phyloP scores from a whole-genome alignment of 495 filamentous ascomycete genomes.

The Xylaria palmicola region DNA sequence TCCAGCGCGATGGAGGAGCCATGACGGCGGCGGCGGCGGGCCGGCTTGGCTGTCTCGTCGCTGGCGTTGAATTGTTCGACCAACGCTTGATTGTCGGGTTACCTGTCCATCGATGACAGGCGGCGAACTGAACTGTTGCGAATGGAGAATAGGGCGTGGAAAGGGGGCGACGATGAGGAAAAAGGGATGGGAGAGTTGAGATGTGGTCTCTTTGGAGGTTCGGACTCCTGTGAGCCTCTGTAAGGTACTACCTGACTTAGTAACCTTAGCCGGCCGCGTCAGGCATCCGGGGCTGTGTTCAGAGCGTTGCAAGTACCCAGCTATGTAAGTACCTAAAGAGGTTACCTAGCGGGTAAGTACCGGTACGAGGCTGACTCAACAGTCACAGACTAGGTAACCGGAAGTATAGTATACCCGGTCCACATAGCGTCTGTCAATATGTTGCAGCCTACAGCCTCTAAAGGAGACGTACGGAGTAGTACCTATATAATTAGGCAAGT shows the following conservation, averaged over 20 bases:
- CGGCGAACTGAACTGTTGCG: not conserved
- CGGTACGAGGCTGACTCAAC: too few species aligned
- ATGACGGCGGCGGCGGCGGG: conserved; percentile 13
- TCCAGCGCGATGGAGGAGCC: conserved; percentile 35
- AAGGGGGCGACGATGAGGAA: not conserved
- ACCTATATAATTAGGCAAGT: too few species aligned
- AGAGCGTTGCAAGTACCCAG: too few species aligned
- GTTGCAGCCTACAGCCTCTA: not conserved
- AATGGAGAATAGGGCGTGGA: not conserved
- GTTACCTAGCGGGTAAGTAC: too few species aligned
- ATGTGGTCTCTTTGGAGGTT: conserved; percentile 15
- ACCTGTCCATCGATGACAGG: conserved; percentile 6
- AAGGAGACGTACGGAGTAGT: too few species aligned
- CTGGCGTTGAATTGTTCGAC: not conserved
- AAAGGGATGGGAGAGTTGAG: not conserved
- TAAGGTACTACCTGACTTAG: too few species aligned
- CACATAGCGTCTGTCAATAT: not conserved
- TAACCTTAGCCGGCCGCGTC: conserved; percentile 6
- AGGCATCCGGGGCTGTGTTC: not conserved
- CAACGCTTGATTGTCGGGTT: not conserved
- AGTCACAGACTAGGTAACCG: too few species aligned
- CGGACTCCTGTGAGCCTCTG: not conserved
- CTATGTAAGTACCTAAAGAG: too few species aligned
- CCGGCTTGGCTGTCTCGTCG: not conserved
- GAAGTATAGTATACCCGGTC: too few species aligned